Evolutionary conservation across 1,139 yeast genomes (phyloP).

Genomic region (Meyerozyma smithsonii): DNA sequence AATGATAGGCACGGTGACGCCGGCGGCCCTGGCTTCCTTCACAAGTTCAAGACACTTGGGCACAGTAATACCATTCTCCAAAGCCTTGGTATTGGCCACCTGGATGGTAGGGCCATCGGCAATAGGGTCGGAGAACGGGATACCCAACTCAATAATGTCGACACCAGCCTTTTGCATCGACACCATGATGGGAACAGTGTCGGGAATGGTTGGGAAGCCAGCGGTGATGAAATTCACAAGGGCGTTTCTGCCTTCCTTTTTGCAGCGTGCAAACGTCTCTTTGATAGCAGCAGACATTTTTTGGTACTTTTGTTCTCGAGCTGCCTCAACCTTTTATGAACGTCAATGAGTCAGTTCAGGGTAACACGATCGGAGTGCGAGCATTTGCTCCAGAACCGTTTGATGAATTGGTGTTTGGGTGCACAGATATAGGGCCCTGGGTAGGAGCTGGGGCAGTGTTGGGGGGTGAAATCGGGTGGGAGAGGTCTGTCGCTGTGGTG

Average conservation of each 20-base stretch:
- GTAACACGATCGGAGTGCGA: constrained; percentile 11
- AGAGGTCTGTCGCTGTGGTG: background rate
- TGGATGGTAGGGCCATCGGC: constrained; percentile 99
- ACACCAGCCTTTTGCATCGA: constrained; percentile 95
- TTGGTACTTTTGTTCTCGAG: background rate
- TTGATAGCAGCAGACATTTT: constrained; percentile 63
- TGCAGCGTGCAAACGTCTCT: constrained; percentile 69
- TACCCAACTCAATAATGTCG: constrained; percentile 88
- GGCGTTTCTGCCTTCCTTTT: constrained; percentile 76
- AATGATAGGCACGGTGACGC: constrained; percentile 83
- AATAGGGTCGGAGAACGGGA: constrained; percentile 98
- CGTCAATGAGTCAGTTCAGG: constrained; percentile 18
- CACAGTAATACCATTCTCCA: constrained; percentile 77
- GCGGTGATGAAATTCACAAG: constrained; percentile 91
- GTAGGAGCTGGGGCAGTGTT: background rate
- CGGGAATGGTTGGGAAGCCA: constrained; percentile 85
- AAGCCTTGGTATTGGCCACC: constrained; percentile 72
- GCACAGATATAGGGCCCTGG: background rate
- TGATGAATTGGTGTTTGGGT: background rate
- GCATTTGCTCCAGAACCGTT: constrained; percentile 3
- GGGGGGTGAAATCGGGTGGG: constrained; percentile 1
- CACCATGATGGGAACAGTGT: constrained; percentile 78
- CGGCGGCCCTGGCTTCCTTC: constrained; percentile 67
- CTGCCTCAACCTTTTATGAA: constrained; percentile 4
- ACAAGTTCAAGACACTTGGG: constrained; percentile 66